phyloP scores from a whole-genome alignment of 2,329 filamentous ascomycete species.

The Macrophomina phaseolina region DNA sequence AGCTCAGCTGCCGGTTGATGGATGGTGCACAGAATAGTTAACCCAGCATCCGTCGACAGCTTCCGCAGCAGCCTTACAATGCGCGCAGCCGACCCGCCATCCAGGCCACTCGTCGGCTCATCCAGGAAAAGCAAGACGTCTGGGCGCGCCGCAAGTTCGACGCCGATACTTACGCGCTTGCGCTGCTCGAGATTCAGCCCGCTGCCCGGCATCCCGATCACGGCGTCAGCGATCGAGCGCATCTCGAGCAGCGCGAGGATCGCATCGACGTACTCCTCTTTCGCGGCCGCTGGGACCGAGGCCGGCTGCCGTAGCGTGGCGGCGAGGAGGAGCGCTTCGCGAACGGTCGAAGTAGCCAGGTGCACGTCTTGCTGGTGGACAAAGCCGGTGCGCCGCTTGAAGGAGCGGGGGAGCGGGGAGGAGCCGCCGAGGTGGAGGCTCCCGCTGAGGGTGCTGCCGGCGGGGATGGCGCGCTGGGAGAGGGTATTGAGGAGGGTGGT shows the following conservation, averaged over 20 bases:
- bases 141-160: conserved; percentile 73
- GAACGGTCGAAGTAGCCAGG: conserved; percentile 69
- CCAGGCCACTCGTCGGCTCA: conserved; percentile 49
- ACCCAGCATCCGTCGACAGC: conserved; percentile 55
- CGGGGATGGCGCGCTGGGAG: conserved; percentile 72
- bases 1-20: conserved; percentile 53
- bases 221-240: conserved; percentile 68
- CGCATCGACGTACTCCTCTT: conserved; percentile 66
- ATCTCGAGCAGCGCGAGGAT: conserved; percentile 71
- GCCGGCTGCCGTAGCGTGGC: conserved; percentile 63
- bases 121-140: conserved; percentile 64
- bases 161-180: conserved; percentile 74
- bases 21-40: conserved; percentile 55
- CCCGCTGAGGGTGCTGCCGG: conserved; percentile 68
- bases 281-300: conserved; percentile 60
- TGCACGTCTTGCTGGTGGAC: conserved; percentile 76
- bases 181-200: conserved; percentile 71
- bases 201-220: conserved; percentile 67
- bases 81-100: conserved; percentile 59
- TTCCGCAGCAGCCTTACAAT: conserved; percentile 68
- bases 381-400: conserved; percentile 73
- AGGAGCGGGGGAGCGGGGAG: conserved; percentile 61
- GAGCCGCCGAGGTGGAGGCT: conserved; percentile 74
- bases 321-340: conserved; percentile 73
- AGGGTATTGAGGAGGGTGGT: conserved; percentile 81